Evolutionary conservation across 106 monocot species (phyloP).

Genomic region (Hemerocallis citrina): DNA sequence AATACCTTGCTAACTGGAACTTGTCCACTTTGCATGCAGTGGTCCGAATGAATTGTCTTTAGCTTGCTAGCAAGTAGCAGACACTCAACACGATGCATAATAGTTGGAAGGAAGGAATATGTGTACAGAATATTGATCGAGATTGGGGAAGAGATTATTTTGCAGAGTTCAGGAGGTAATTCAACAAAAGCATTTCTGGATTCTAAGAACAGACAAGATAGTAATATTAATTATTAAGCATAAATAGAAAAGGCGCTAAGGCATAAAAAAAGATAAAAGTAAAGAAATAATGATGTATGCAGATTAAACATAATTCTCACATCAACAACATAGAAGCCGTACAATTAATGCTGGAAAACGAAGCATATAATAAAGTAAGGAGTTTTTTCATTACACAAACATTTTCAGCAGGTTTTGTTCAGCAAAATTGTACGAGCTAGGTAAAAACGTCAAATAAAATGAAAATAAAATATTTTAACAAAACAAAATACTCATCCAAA

Average conservation of each 20-base stretch:
- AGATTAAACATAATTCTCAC: no score
- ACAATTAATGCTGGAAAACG: neutral
- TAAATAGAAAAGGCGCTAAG: no score
- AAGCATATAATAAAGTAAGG: neutral
- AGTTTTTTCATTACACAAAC: neutral
- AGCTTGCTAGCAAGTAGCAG: slow-evolving; percentile 39
- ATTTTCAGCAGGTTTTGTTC: neutral
- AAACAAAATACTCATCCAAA: neutral
- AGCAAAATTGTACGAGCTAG: neutral
- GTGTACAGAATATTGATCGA: slow-evolving; percentile 22
- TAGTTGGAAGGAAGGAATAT: slow-evolving; percentile 40
- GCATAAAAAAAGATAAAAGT: neutral
- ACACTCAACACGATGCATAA: slow-evolving; percentile 53
- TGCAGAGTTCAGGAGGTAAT: slow-evolving; percentile 70
- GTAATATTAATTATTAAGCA: no score
- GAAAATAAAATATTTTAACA: neutral
- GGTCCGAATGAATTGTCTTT: slow-evolving; percentile 12
- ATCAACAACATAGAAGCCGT: neutral
- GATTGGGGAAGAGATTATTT: slow-evolving; percentile 37
- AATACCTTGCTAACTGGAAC: slow-evolving; percentile 39
- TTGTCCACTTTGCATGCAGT: slow-evolving; percentile 17
- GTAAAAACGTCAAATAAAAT: neutral
- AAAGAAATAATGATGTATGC: no score
- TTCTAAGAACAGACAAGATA: slow-evolving; percentile 14
- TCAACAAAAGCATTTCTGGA: slow-evolving; percentile 20